A percentile compares a stretch with the other conserved stretches of the same genome.
Conservation (phyloP, 192 early-diverging fungal species). For the Gryganskiella cystojenkinii region DNA sequence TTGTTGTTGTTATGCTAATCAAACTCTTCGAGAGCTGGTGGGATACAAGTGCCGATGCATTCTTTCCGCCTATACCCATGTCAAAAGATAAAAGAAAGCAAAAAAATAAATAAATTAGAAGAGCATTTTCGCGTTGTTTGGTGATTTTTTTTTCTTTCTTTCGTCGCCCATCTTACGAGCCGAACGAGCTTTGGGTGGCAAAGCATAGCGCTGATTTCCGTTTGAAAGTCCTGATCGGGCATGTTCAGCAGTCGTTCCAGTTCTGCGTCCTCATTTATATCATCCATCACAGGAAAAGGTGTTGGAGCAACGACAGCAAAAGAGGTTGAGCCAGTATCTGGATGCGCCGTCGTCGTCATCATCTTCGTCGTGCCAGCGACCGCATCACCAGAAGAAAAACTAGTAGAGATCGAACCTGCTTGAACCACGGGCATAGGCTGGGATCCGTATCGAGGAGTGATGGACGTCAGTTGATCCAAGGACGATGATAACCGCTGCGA, state of each 20-base stretch:
- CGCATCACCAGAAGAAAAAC: too few species aligned
- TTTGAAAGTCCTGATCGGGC: conserved; percentile 1
- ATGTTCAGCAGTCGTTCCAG: neutral
- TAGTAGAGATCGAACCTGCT: too few species aligned
- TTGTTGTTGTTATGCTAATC: neutral
- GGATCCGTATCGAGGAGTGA: conserved; percentile 1
- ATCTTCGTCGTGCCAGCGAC: too few species aligned
- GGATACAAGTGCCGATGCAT: too few species aligned
- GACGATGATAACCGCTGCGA: too few species aligned
- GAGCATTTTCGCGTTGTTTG: neutral
- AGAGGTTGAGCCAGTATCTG: too few species aligned
- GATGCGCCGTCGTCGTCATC: too few species aligned
- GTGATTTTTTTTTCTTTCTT: neutral
- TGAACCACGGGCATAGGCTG: neutral
- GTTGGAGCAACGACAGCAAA: too few species aligned
- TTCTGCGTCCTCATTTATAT: neutral
- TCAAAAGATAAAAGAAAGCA: too few species aligned
- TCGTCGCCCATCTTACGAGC: conserved; percentile 8
- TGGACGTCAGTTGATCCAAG: neutral
- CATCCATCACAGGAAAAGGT: too few species aligned
- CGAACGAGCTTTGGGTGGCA: conserved; percentile 2
- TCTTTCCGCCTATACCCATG: too few species aligned
- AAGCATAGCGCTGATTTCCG: conserved; percentile 12
- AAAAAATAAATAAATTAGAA: too few species aligned
- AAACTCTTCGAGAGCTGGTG: neutral